A percentile compares a stretch with the other conserved stretches of the same genome.
Conservation (phyloP, 176 grass and related monocot genomes). For the Juncus effusus region DNA sequence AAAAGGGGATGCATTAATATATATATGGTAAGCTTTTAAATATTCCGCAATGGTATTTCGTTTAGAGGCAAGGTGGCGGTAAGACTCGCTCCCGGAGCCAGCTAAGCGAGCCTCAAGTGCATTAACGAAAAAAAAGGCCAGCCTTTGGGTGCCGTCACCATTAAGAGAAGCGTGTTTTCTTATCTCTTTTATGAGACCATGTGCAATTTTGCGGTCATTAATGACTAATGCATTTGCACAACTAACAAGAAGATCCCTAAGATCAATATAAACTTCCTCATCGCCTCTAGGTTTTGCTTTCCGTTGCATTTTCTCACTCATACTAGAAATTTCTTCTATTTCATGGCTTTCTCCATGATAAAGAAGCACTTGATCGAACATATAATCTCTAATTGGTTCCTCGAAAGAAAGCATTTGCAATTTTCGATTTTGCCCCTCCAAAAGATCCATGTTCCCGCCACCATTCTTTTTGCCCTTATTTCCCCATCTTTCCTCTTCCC, state of each 20-base stretch:
- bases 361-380: slow-evolving; percentile 46
- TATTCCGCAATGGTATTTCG: slow-evolving; percentile 18
- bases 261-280: slow-evolving; percentile 44
- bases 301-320: slow-evolving; percentile 20
- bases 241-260: slow-evolving; percentile 50
- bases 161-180: too few relatives aligned
- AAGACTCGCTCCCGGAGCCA: slow-evolving; percentile 52
- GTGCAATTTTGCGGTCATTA: too few relatives aligned
- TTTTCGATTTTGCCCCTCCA: slow-evolving; percentile 46
- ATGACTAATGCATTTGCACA: too few relatives aligned
- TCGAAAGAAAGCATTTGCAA: slow-evolving; percentile 31
- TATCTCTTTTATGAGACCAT: too few relatives aligned
- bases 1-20: slow-evolving; percentile 36
- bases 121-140: slow-evolving; percentile 50
- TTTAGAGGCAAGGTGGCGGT: slow-evolving; percentile 34
- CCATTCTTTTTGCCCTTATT: slow-evolving; percentile 26
- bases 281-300: slow-evolving; percentile 19
- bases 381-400: slow-evolving; percentile 35
- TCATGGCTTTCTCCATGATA: too few relatives aligned
- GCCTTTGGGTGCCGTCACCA: slow-evolving; percentile 53
- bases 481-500: too few relatives aligned
- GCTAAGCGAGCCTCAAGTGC: slow-evolving; percentile 49
- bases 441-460: slow-evolving; percentile 26
- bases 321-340: too few relatives aligned
- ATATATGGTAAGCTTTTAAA: slow-evolving; percentile 42